These are phyloP conservation scores for Eucalyptus coolabah DNA, from an alignment of 345 rosid genomes.

Conservation along the genomic window DNA sequence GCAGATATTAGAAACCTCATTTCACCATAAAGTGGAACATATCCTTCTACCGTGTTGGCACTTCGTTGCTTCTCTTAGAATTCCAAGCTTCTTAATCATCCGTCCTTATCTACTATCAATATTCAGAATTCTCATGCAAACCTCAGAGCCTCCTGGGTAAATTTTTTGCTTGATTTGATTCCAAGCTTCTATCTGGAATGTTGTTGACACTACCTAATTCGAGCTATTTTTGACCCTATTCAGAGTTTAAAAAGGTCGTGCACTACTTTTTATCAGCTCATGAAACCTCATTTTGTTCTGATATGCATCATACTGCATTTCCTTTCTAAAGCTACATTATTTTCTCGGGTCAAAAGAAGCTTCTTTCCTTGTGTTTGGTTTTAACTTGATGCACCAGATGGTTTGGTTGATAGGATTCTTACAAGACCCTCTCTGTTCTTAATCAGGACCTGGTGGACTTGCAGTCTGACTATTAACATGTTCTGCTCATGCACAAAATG, in stretches of 20 bases:
- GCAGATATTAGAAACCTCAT: neutral
- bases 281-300: neutral
- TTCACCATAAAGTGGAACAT: neutral
- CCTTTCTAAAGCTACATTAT: neutral
- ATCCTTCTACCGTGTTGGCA: neutral
- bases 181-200: neutral
- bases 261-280: neutral
- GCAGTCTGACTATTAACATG: neutral
- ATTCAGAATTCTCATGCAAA: neutral
- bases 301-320: neutral
- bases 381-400: neutral
- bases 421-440: neutral
- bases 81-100: neutral
- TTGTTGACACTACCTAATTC: neutral
- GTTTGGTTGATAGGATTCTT: neutral
- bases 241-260: neutral
- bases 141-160: neutral
- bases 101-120: neutral
- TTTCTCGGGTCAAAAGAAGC: neutral
- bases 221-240: neutral
- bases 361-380: neutral
- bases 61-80: neutral
- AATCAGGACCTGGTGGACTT: neutral
- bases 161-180: neutral
- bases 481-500: neutral